Evolutionary conservation across 1,139 yeast genomes (phyloP).

Genomic region (Lodderomyces jiufengensis): DNA sequence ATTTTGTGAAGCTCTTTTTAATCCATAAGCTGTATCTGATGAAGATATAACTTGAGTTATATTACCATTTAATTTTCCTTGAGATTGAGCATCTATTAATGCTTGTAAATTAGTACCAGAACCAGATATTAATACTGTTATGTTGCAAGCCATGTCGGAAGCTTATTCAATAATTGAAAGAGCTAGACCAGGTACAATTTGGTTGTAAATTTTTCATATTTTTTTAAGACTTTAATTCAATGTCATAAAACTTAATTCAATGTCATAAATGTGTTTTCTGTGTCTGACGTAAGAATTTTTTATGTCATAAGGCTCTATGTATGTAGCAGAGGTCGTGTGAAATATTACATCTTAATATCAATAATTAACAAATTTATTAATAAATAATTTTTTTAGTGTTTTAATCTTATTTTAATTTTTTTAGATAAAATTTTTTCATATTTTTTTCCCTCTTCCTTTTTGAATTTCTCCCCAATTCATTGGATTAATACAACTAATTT

Average conservation of each 20-base stretch:
- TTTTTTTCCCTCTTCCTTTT: slow-evolving; percentile 7
- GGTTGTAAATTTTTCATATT: not conserved
- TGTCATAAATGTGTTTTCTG: too few species aligned
- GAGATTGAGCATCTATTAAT: slow-evolving; percentile 66
- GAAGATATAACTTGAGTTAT: slow-evolving; percentile 82
- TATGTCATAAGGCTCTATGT: too few species aligned
- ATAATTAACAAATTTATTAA: too few species aligned
- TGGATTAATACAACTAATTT: slow-evolving; percentile 14
- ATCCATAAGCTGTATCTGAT: slow-evolving; percentile 76
- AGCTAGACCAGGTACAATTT: too few species aligned
- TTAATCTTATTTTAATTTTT: not conserved
- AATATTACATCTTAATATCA: too few species aligned
- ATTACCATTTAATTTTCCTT: slow-evolving; percentile 45
- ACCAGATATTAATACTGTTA: slow-evolving; percentile 89
- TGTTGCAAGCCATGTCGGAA: too few species aligned
- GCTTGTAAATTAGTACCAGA: slow-evolving; percentile 95
- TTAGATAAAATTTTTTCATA: slow-evolving; percentile 8
- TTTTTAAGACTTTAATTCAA: too few species aligned
- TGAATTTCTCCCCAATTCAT: slow-evolving; percentile 14
- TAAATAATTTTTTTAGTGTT: too few species aligned
- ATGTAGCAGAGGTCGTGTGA: too few species aligned
- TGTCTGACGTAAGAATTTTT: too few species aligned
- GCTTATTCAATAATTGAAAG: too few species aligned
- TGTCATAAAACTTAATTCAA: too few species aligned
- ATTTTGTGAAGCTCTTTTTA: slow-evolving; percentile 69